phyloP scores from a whole-genome alignment of 2,329 filamentous ascomycete genomes.

The Macroventuria anomochaeta region DNA sequence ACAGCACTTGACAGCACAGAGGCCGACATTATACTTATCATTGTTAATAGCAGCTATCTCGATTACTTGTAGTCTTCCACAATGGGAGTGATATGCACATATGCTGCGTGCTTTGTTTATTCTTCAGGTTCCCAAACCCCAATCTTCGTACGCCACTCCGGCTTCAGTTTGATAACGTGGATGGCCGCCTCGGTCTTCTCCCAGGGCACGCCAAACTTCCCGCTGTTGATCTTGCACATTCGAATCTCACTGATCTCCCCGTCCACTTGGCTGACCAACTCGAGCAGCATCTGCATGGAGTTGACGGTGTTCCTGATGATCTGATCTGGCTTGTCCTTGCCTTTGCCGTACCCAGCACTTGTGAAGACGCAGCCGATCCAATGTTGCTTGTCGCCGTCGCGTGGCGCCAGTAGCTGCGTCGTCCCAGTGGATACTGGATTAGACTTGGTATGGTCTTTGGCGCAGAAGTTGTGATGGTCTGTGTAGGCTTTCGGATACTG shows the following conservation, averaged over 20 bases:
- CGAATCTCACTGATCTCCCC: slow-evolving; percentile 43
- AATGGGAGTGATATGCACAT: neutral
- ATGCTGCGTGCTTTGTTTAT: neutral
- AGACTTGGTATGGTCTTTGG: slow-evolving; percentile 25
- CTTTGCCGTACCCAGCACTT: slow-evolving; percentile 56
- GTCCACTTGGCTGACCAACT: slow-evolving; percentile 48
- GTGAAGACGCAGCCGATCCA: slow-evolving; percentile 68
- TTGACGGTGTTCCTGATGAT: slow-evolving; percentile 59
- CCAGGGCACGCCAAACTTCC: slow-evolving; percentile 64
- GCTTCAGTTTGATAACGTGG: slow-evolving; percentile 30
- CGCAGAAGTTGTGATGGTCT: slow-evolving; percentile 58
- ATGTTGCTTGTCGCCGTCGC: slow-evolving; percentile 49
- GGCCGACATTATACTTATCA: neutral
- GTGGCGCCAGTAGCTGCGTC: slow-evolving; percentile 61
- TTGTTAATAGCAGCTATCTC: neutral
- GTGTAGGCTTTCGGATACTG: slow-evolving; percentile 60
- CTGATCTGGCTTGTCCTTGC: slow-evolving; percentile 48
- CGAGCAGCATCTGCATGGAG: slow-evolving; percentile 58
- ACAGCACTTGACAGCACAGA: neutral
- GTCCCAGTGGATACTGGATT: slow-evolving; percentile 52
- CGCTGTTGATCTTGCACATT: slow-evolving; percentile 65
- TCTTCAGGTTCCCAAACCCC: slow-evolving; percentile 36
- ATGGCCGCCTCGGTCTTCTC: slow-evolving; percentile 55
- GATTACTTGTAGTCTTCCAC: neutral
- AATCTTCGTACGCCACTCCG: slow-evolving; percentile 28